Percentiles rank a stretch among this genome's conserved stretches.
phyloP scores from a whole-genome alignment of 306 rosid genomes.

The Dalbergia cochinchinensis region DNA sequence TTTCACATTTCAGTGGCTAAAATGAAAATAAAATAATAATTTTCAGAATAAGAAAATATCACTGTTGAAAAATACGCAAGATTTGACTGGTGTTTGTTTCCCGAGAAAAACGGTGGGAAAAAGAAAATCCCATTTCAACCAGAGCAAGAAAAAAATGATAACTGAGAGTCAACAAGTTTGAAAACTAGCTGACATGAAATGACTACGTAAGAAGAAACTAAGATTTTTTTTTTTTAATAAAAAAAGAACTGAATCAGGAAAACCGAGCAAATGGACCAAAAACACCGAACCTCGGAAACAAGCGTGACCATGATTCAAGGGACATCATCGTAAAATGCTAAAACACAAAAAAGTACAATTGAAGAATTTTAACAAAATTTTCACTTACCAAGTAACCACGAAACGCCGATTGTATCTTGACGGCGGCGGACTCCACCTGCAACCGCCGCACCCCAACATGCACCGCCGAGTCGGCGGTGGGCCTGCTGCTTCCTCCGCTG shows the following conservation, averaged over 20 bases:
- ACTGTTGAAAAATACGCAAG: neutral
- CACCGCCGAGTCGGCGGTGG: neutral
- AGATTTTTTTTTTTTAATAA: neutral
- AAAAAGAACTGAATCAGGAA: neutral
- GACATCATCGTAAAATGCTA: constrained; percentile 8
- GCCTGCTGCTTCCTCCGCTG: constrained; percentile 4
- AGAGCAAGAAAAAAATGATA: neutral
- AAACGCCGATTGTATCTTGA: constrained; percentile 82
- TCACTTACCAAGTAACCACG: constrained; percentile 81
- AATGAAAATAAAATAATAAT: neutral
- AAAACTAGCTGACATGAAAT: constrained; percentile 36
- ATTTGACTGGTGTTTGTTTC: constrained; percentile 47
- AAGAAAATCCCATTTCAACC: neutral
- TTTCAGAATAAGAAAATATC: neutral
- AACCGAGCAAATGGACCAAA: constrained; percentile 22
- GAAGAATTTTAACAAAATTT: neutral
- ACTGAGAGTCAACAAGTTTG: constrained; percentile 39
- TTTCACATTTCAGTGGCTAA: constrained; percentile 10
- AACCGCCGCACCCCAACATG: constrained; percentile 35
- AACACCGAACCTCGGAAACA: neutral
- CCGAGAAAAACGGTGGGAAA: constrained; percentile 39
- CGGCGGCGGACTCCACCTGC: constrained; percentile 63
- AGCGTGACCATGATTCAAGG: neutral
- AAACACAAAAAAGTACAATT: neutral
- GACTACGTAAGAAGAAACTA: neutral